Evolutionary conservation across 2,329 filamentous ascomycete genomes (phyloP).

Genomic region (Penicillium sp.): DNA sequence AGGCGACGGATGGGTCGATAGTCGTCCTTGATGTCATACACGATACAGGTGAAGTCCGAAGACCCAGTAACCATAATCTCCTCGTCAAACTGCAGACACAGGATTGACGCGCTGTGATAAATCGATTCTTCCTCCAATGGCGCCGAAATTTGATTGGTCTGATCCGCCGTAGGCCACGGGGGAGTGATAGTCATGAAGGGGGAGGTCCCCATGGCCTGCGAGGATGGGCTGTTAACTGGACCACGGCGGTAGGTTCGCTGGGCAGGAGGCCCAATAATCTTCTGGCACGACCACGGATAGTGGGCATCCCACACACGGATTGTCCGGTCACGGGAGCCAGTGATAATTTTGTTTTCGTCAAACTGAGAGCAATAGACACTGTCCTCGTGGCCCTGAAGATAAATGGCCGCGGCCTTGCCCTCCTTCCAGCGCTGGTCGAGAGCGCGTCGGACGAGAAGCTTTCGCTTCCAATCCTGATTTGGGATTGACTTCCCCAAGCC

Average conservation of each 20-base stretch:
- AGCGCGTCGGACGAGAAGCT: constrained; percentile 72
- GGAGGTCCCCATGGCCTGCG: constrained; percentile 39
- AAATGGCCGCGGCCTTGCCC: constrained; percentile 74
- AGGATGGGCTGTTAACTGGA: constrained; percentile 49
- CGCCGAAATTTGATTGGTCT: constrained; percentile 41
- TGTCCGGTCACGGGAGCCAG: constrained; percentile 89
- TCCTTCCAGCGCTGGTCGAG: constrained; percentile 76
- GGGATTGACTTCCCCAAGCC: constrained; percentile 55
- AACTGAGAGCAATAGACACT: constrained; percentile 98
- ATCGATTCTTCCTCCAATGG: constrained; percentile 38
- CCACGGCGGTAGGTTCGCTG: constrained; percentile 29
- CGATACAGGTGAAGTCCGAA: constrained; percentile 84
- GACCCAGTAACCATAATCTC: constrained; percentile 92
- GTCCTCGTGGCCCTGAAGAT: constrained; percentile 88
- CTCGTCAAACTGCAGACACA: constrained; percentile 93
- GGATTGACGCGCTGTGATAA: constrained; percentile 86
- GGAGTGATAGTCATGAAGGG: constrained; percentile 50
- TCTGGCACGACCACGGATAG: constrained; percentile 71
- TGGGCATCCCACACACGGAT: constrained; percentile 95
- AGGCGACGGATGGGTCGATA: constrained; percentile 79
- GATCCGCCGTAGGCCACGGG: constrained; percentile 51
- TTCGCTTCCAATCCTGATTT: constrained; percentile 76
- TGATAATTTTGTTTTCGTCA: constrained; percentile 95
- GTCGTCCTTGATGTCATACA: constrained; percentile 76
- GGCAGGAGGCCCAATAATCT: constrained; percentile 78